phyloP scores from a whole-genome alignment of 2,329 filamentous ascomycete species.

The Fusarium transvaalense region DNA sequence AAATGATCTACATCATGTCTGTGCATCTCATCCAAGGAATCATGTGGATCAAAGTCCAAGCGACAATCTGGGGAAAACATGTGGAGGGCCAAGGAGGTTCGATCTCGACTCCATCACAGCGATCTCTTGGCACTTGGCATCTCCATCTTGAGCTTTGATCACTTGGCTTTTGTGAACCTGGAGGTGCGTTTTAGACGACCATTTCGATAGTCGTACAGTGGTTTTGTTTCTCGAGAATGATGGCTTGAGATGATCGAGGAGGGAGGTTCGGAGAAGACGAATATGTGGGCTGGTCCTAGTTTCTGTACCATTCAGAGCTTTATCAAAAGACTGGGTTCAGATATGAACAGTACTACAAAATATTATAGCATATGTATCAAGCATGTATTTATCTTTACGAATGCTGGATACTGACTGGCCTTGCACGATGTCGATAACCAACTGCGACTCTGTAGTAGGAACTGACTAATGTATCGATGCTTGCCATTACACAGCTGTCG shows the following conservation, averaged over 20 bases:
- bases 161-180: not conserved
- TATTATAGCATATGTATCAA: too few species aligned
- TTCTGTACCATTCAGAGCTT: too few species aligned
- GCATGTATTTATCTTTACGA: too few species aligned
- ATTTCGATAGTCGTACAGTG: fast-evolving
- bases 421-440: not conserved
- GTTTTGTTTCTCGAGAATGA: fast-evolving
- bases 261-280: fast-evolving
- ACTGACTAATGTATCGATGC: not conserved
- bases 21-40: not conserved
- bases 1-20: not conserved
- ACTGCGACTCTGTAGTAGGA: not conserved
- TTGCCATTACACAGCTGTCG: not conserved
- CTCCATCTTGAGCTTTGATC: not conserved
- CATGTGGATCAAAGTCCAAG: not conserved
- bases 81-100: not conserved
- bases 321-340: too few species aligned
- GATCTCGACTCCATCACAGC: not conserved
- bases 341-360: too few species aligned
- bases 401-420: too few species aligned
- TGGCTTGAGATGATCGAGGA: not conserved
- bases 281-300: too few species aligned
- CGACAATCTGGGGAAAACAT: not conserved
- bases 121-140: not conserved
- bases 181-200: too few species aligned